These are phyloP conservation scores for Trichoderma endophyticum DNA, from an alignment of 2,329 filamentous ascomycete species.

Conservation along the genomic window DNA sequence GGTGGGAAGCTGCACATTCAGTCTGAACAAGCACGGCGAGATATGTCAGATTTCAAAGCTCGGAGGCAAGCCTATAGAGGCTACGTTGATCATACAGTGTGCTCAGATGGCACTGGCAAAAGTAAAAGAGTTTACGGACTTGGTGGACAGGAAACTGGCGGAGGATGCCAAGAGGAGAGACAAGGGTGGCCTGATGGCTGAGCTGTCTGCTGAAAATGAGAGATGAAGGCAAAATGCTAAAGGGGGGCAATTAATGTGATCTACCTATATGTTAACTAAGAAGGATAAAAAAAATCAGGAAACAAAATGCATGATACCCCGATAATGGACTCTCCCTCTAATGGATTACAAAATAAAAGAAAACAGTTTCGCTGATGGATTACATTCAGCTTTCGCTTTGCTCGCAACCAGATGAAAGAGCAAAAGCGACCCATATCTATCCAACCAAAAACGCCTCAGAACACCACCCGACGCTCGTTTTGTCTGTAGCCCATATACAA, in stretches of 20 bases:
- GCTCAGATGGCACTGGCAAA: conserved; percentile 71
- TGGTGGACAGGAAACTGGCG: conserved; percentile 70
- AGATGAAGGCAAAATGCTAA: conserved; percentile 39
- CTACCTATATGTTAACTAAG: neutral
- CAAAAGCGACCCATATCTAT: conserved; percentile 6
- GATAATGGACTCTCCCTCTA: neutral
- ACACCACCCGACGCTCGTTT: neutral
- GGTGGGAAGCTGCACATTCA: conserved; percentile 72
- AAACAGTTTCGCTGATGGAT: neutral
- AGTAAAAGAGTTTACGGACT: conserved; percentile 72
- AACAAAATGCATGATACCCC: conserved; percentile 32
- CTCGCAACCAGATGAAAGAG: conserved; percentile 8
- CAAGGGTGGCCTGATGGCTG: conserved; percentile 73
- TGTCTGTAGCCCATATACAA: neutral
- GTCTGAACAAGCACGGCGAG: conserved; percentile 85
- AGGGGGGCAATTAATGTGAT: conserved; percentile 13
- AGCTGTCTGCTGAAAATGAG: conserved; percentile 80
- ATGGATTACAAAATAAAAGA: neutral
- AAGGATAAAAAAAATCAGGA: conserved; percentile 14
- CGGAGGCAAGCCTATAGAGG: conserved; percentile 79
- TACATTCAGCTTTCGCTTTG: neutral
- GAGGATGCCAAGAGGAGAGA: conserved; percentile 77
- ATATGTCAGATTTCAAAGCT: conserved; percentile 90
- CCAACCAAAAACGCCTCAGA: conserved; percentile 8
- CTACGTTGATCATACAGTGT: conserved; percentile 72